A percentile compares a stretch with the other conserved stretches of the same genome.
phyloP scores from a whole-genome alignment of 1,284 basidiomycete species.

The Ganoderma lingzhi region DNA sequence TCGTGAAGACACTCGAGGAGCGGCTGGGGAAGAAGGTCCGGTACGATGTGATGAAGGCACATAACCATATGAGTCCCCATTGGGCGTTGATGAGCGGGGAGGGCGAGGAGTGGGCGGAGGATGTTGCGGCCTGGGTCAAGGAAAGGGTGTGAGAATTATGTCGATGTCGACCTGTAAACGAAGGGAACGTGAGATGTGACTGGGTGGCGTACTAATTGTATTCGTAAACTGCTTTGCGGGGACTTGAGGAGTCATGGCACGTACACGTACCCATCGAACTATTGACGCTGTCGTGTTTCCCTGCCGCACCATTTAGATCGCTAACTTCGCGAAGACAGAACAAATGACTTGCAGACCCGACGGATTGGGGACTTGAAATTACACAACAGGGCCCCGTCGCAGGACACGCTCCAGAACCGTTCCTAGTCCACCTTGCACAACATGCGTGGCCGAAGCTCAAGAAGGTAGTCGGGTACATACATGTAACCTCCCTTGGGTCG shows the following conservation, averaged over 20 bases:
- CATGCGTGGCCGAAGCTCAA: not conserved
- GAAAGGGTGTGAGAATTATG: constrained; percentile 13
- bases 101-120: constrained; percentile 68
- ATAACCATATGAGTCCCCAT: constrained; percentile 69
- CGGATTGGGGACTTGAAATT: not conserved
- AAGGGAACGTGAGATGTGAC: not conserved
- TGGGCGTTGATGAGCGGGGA: constrained; percentile 58
- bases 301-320: not conserved
- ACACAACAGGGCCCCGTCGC: not conserved
- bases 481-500: not conserved
- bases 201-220: not conserved
- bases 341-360: not conserved
- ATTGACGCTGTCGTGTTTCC: too few relatives aligned
- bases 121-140: constrained; percentile 52
- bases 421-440: not conserved
- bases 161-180: not conserved
- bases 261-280: too few relatives aligned
- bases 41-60: constrained; percentile 53
- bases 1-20: constrained; percentile 46
- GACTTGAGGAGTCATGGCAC: not conserved
- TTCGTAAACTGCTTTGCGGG: not conserved
- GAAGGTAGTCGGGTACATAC: not conserved
- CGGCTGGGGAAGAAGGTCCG: constrained; percentile 39
- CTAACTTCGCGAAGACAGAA: not conserved
- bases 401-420: not conserved